Percentiles rank a stretch among this genome's conserved stretches.
These are phyloP conservation scores for Fusarium concolor DNA, from an alignment of 2,329 filamentous ascomycete genomes.

Conservation along the genomic window DNA sequence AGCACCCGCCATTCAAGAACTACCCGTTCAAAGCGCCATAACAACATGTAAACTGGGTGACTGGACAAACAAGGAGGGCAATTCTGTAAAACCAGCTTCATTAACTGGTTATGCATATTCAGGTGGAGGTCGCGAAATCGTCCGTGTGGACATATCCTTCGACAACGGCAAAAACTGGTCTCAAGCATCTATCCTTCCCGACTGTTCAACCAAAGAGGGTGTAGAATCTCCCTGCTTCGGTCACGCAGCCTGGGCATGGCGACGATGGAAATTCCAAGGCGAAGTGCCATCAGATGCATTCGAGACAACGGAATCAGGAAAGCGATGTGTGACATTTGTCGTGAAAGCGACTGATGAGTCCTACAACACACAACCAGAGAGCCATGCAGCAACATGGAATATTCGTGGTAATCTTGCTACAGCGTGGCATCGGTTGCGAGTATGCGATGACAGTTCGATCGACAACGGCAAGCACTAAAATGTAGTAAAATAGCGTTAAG, in stretches of 20 bases:
- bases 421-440: slow-evolving; percentile 71
- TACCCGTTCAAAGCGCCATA: slow-evolving; percentile 76
- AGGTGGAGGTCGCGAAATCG: slow-evolving; percentile 72
- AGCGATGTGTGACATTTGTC: slow-evolving; percentile 62
- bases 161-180: slow-evolving; percentile 74
- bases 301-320: slow-evolving; percentile 4
- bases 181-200: slow-evolving; percentile 69
- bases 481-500: not conserved
- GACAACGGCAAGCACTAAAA: not conserved
- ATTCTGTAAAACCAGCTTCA: slow-evolving; percentile 46
- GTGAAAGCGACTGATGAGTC: slow-evolving; percentile 75
- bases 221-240: slow-evolving; percentile 51
- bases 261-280: slow-evolving; percentile 69
- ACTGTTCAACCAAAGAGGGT: slow-evolving; percentile 52
- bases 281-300: slow-evolving; percentile 54
- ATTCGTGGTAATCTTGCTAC: slow-evolving; percentile 73
- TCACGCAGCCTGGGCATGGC: slow-evolving; percentile 71
- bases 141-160: slow-evolving; percentile 74
- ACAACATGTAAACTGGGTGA: slow-evolving; percentile 61
- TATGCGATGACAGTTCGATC: slow-evolving; percentile 51
- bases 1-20: slow-evolving; percentile 74
- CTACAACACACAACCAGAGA: slow-evolving; percentile 75
- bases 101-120: slow-evolving; percentile 75
- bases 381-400: slow-evolving; percentile 70
- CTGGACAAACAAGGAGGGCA: slow-evolving; percentile 37